Evolutionary conservation across 345 rosid species (phyloP), one percentile per base, ranked within the genome.

Genomic region (Eucalyptus leucophloia): DNA sequence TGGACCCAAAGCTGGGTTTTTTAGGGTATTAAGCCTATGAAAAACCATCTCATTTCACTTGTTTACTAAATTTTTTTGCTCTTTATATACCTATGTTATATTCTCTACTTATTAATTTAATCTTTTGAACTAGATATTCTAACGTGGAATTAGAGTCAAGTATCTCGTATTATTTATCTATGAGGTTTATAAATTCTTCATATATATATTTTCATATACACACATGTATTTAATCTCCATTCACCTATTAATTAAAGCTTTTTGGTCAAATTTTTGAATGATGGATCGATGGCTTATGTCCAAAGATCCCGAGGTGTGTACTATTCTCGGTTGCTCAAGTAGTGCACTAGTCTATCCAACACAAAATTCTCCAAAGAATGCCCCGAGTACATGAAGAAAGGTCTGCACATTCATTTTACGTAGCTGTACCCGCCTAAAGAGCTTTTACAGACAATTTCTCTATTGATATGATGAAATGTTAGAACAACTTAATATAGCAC

Each of bases 131-230:
- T 0, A 40, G 3, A 11, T 11, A 5, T 72, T 72, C 21, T 34
- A 18, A 34, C 0, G 4, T 10, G 24, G 13, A 9, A 72, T 72
- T 3, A 21, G 7, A 34, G 4, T 72, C 2, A 3, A 3, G 4
- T 18, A 72, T 19, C 26, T 72, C 14, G 2, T 37, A 2, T 18
- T 18, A 5, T 32, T 1, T 67, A 67, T 67, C 12, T 16, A 67
- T 2, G 2, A 17, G 12, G 4, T 5, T 17, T 69, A 69, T 17
- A 32, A 69, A 34, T 17, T 69, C 3, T 67, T 8, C 5, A 32
- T 67, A 15, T 6, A 3, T 6, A 51, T 18, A 17, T 51, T 14
- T 49, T 49, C 16, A 49, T 49, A 30, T 11, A 12, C 15, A 12
- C 26, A 53, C 58, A 8, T 53, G 26, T 28, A 60, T 30, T 13